Evolutionary conservation across 352 stramenopile species (phyloP).

Genomic region (Halophytophthora polymorphica): DNA sequence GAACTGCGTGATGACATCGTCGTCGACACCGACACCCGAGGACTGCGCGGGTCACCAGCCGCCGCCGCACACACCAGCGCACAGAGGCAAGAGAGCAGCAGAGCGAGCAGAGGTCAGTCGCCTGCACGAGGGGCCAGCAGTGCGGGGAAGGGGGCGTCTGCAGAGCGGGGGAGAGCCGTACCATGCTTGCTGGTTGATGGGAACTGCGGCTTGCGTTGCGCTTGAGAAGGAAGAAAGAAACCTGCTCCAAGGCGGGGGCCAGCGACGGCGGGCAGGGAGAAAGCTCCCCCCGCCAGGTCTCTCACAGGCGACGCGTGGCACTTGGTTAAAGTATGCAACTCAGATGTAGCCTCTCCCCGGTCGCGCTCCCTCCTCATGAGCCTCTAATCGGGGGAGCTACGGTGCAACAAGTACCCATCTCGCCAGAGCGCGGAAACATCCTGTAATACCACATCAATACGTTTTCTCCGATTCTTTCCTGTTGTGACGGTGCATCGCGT

Average conservation of each 20-base stretch:
- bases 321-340: constrained; percentile 25
- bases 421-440: too few relatives aligned
- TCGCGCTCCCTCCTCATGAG: constrained; percentile 10
- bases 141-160: background rate
- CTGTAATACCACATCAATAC: too few relatives aligned
- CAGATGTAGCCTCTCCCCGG: constrained; percentile 17
- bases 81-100: background rate
- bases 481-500: too few relatives aligned
- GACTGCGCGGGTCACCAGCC: constrained; percentile 51
- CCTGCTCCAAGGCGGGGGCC: constrained; percentile 26
- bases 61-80: background rate
- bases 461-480: too few relatives aligned
- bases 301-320: background rate
- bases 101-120: constrained; percentile 5
- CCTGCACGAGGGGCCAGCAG: too few relatives aligned
- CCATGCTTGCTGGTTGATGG: constrained; percentile 20
- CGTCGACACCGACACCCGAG: constrained; percentile 91
- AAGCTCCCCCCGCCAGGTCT: constrained; percentile 3
- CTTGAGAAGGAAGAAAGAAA: constrained; percentile 18
- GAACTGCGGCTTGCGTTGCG: constrained; percentile 8
- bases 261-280: constrained; percentile 11
- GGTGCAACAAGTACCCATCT: too few relatives aligned
- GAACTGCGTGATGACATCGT: constrained; percentile 92
- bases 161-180: constrained; percentile 7
- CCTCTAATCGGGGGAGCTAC: too few relatives aligned